Base-by-base conservation (phyloP, 2,329 filamentous ascomycete genomes). In the Pseudovirgaria hyperparasitica region DNA sequence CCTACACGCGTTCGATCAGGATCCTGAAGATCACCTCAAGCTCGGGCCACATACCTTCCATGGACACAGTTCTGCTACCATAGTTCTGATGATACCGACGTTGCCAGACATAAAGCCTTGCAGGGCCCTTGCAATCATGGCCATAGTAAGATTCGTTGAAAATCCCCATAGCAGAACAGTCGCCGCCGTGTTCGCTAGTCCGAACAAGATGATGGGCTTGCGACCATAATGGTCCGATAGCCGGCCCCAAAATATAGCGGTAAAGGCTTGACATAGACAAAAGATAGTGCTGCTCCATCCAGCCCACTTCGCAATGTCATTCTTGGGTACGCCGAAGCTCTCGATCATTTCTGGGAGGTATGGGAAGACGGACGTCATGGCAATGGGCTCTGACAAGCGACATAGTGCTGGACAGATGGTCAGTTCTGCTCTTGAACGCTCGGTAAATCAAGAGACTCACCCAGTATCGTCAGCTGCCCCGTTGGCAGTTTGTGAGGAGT, bases 41-140 rank as follows among this genome's bases (percentile, higher is more conserved):
- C 15, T 5, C 18, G 20, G 23, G 19, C 11, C 26, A 26, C 35
- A 19, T 21, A 39, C 37, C 32, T 70, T 84, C 50, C 90, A 75
- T 0, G 84, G 81, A 2, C 93, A 85, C 67, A 94, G 75, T 52
- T 94, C 87, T 0, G 87, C 87, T 2, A 94, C 85, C 60, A 90
- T 84, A 10, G 84, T 92, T 38, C 86, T 63, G 36, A 94, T 77
- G 35, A 94, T 94, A 2, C 90, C 61, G 8, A 65, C 60, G 46
- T 94, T 96, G 28, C 87, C 90, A 46, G 93, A 94, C 23, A 80
- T 76, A 7, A 76, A 67, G 2, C 90, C 87, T 40, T 82, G 70
- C n/a, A 94, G 59, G 5, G 74, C 78, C 45, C 87, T 72, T 9
- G 82, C 70, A 4, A 65, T 50, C 21, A 98, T 76, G 1, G 86